A percentile compares a stretch with the other conserved stretches of the same genome.
These are phyloP conservation scores for Gonapodya prolifera DNA, from an alignment of 192 early-diverging fungal genomes.

Conservation along the genomic window DNA sequence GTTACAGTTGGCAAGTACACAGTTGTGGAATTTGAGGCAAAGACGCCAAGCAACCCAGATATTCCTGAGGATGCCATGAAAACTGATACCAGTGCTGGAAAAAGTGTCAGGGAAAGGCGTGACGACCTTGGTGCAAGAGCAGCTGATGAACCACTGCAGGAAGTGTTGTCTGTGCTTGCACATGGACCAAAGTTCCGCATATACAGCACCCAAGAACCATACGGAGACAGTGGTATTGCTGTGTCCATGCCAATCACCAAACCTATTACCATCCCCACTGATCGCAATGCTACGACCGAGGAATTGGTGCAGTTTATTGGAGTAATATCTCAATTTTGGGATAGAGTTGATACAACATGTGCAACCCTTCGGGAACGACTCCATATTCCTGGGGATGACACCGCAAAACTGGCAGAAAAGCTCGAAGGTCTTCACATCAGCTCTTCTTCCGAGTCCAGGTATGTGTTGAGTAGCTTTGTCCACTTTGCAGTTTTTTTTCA, in stretches of 20 bases:
- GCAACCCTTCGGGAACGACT: background rate
- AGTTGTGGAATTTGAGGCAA: background rate
- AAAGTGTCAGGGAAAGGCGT: background rate
- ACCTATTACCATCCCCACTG: background rate
- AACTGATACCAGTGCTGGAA: background rate
- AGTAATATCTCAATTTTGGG: background rate
- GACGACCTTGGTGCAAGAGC: background rate
- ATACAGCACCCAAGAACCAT: background rate
- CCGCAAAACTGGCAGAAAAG: background rate
- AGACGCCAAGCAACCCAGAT: background rate
- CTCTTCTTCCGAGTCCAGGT: background rate
- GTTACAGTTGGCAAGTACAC: background rate
- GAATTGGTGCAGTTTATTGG: background rate
- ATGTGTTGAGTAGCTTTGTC: background rate
- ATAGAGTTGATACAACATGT: background rate
- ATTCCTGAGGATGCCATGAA: background rate
- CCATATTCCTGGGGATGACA: background rate
- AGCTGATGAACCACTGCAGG: background rate
- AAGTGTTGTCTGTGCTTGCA: background rate
- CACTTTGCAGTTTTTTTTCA: background rate
- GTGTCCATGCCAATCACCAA: background rate
- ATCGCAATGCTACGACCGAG: background rate
- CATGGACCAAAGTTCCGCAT: background rate
- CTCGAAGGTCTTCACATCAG: background rate
- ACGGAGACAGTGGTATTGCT: background rate